These are phyloP conservation scores for Entrophospora sp. DNA, from an alignment of 192 early-diverging fungal species.

Conservation along the genomic window DNA sequence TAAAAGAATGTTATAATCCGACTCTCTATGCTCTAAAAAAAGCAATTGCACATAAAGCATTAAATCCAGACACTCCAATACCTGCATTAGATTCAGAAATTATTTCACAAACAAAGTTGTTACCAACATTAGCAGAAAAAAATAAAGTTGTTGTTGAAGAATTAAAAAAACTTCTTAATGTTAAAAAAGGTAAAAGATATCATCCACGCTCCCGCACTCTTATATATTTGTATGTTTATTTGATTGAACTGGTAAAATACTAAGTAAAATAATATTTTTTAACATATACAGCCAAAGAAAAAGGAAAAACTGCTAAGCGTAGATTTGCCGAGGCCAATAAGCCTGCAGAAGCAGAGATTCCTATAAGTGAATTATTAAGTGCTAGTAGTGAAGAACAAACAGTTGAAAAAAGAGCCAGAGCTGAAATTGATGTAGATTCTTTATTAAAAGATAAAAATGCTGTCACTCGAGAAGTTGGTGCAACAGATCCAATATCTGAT, in stretches of 20 bases:
- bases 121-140: slow-evolving; percentile 32
- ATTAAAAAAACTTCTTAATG: slow-evolving; percentile 40
- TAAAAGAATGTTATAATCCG: slow-evolving; percentile 55
- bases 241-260: neutral
- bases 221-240: too few species aligned
- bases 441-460: slow-evolving; percentile 16
- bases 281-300: slow-evolving; percentile 19
- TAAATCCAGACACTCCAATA: slow-evolving; percentile 42
- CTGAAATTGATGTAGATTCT: slow-evolving; percentile 6
- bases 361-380: slow-evolving; percentile 6
- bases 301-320: slow-evolving; percentile 25
- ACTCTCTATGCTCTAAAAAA: slow-evolving; percentile 44
- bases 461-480: slow-evolving; percentile 37
- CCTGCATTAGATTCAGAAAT: slow-evolving; percentile 41
- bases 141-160: slow-evolving; percentile 33
- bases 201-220: too few species aligned
- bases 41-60: slow-evolving; percentile 47
- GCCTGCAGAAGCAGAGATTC: neutral
- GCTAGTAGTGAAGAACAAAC: slow-evolving; percentile 24
- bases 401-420: slow-evolving; percentile 20
- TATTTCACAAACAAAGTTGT: slow-evolving; percentile 34
- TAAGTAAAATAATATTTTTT: neutral
- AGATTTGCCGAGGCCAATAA: slow-evolving; percentile 13
- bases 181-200: slow-evolving; percentile 42
- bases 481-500: slow-evolving; percentile 48